phyloP scores from a whole-genome alignment of 1,139 yeast genomes.

The Sporopachydermia cereana region DNA sequence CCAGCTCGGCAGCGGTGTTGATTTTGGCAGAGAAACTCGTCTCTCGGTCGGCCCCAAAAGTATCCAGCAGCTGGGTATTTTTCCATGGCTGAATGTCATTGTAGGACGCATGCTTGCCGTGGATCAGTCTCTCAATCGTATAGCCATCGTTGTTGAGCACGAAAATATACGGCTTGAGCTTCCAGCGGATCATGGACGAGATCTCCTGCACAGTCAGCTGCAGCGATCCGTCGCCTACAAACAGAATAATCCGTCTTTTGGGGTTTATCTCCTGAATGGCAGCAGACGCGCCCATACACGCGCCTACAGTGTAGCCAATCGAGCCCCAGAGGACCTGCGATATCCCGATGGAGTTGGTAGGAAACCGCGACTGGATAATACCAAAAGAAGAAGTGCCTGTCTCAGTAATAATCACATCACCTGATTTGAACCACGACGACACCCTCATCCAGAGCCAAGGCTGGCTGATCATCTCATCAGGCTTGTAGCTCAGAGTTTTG shows the following conservation, averaged over 20 bases:
- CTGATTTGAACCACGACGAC: slow-evolving; percentile 63
- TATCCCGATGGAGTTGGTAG: slow-evolving; percentile 60
- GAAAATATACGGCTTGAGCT: slow-evolving; percentile 68
- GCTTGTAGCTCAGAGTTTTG: background rate
- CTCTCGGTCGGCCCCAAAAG: slow-evolving; percentile 50
- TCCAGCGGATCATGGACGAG: slow-evolving; percentile 74
- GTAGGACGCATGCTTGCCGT: slow-evolving; percentile 65
- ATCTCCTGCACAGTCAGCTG: slow-evolving; percentile 84
- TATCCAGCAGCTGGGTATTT: slow-evolving; percentile 52
- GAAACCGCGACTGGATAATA: slow-evolving; percentile 68
- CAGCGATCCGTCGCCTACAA: slow-evolving; percentile 85
- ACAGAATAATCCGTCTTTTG: slow-evolving; percentile 60
- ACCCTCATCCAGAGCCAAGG: slow-evolving; percentile 76
- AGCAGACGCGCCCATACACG: slow-evolving; percentile 73
- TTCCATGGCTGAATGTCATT: slow-evolving; percentile 81
- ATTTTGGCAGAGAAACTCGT: slow-evolving; percentile 17
- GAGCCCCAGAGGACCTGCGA: slow-evolving; percentile 90
- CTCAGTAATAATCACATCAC: slow-evolving; percentile 74
- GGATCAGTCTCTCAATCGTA: slow-evolving; percentile 82
- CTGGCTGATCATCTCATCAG: slow-evolving; percentile 47
- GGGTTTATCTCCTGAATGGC: slow-evolving; percentile 71
- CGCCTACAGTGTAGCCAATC: slow-evolving; percentile 81
- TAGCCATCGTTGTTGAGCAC: slow-evolving; percentile 80
- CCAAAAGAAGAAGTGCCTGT: slow-evolving; percentile 91
- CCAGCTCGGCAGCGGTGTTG: slow-evolving; percentile 52